Percentiles rank a stretch among this genome's conserved stretches.
Conservation (phyloP, 495 filamentous ascomycete genomes). For the Podospora pseudocomata region DNA sequence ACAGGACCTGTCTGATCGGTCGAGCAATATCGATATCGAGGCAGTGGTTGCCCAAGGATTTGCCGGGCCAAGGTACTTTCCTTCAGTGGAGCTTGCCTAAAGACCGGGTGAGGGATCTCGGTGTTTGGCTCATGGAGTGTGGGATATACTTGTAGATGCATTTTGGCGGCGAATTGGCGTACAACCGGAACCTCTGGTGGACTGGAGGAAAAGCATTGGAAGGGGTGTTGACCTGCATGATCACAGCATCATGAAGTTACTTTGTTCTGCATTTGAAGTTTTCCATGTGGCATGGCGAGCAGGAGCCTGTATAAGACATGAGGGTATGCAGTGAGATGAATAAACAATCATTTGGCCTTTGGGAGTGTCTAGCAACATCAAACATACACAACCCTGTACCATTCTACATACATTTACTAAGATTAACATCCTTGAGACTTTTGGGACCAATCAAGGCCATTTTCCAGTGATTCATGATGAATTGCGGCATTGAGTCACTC, state of each 20-base stretch:
- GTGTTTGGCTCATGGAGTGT: neutral
- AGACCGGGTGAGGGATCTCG: neutral
- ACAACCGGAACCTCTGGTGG: neutral
- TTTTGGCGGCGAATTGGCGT: neutral
- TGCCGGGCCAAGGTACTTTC: constrained; percentile 78
- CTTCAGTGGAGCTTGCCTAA: constrained; percentile 21
- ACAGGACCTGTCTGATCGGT: constrained; percentile 42
- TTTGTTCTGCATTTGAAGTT: neutral
- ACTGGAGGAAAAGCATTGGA: neutral
- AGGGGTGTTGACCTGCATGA: neutral
- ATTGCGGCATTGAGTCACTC: neutral
- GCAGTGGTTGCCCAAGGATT: constrained; percentile 75
- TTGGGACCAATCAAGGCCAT: constrained; percentile 6
- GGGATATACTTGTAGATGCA: neutral
- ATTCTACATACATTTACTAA: too few species aligned
- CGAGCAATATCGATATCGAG: constrained; percentile 80
- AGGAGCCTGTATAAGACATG: neutral
- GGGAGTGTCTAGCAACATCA: too few species aligned
- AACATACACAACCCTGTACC: too few species aligned
- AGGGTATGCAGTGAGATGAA: neutral
- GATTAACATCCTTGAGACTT: neutral
- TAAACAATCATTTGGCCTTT: neutral
- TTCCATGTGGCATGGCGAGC: too few species aligned
- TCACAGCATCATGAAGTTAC: neutral
- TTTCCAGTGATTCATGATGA: constrained; percentile 23